Base-by-base conservation (phyloP, 169 alveolate genomes). In the Plasmodium vinckei region DNA sequence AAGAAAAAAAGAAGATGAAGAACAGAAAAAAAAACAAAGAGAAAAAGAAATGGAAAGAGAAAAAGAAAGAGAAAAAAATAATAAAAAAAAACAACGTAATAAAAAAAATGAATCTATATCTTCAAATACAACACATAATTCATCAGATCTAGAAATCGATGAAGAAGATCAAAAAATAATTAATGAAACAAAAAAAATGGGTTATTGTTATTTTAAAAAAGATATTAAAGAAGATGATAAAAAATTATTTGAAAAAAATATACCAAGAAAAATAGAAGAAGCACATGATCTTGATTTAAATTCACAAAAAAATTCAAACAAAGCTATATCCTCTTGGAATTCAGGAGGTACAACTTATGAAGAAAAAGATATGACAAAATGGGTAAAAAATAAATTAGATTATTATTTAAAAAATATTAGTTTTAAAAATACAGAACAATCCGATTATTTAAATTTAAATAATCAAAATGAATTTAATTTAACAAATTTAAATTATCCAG, bases 121-220 rank as follows among this genome's bases (percentile, higher is more conserved):
- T 4, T 65, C 94, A 12, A 89, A 69, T 17, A 56, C 87, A 7
- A 49, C 89, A 0, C 73, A 68, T 61, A 73, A 88, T 60, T 73
- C 93, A 70, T 72, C 94, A 59, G 64, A 72, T 89, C 4, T 77
- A 77, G 97, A 95, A 27, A 71, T 95, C 33, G 97, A 95, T 64
- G 97, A 95, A 46, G 97, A 95, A 88, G 97, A 95, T 75, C 89
- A 93, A 68, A 95, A 92, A 89, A 95, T 95, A 39, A 92, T 95
- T 21, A 89, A 92, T 57, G 97, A 95, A 68, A 95, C 97, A 2
- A 95, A 94, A 70, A 95, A 95, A 87, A 95, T 95, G 97, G 97
- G 97, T 1, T 95, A 95, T 77, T 95, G 97, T 59, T 95, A 95
- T 91, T 95, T 95, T 64, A 94, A 92, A 59, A 92, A 94, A 82